Evolutionary conservation across 73 alveolate genomes (phyloP), one percentile per base, ranked within the genome.

Genomic region (Tetrahymena thermophila): DNA sequence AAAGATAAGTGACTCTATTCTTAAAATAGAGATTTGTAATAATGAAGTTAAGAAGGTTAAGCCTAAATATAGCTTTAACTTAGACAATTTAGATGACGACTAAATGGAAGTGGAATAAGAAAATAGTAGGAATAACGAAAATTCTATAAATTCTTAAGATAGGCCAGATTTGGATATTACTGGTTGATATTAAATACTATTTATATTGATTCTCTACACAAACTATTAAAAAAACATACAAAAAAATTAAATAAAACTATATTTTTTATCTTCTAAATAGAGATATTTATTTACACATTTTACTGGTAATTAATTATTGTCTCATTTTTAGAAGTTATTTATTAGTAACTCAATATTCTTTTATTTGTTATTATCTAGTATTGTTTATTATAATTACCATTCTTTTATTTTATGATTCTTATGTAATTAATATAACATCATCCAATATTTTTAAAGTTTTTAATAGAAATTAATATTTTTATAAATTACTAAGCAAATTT

Each of bases 1-100:
- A 11, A 95, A 95, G 28, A 93, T 95, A 31, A 56, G 94, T 50
- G 95, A 93, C 31, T 89, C 84, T 85, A 50, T 89, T 34, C 37
- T 95, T 34, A 95, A 95, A 43, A 55, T 95, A 28, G 95, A 94
- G 35, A 71, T 71, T 23, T 71, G 89, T 31, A 71, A 71, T 31
- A 71, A 71, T n/a, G 37, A 71, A 4, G 89, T 71, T 6, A 71
- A 71, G 37, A 71, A 71, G n/a, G 89, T 31, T 71, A 71, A 71
- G 37, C 89, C 89, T 23, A 71, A 71, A 71, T 71, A 71, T 21
- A 71, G 89, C 37, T 71, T 71, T 71, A 71, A n/a, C 35, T n/a
- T 71, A 71, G 89, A 71, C n/a, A n/a, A 71, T 71, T 71, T 71
- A 71, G 89, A 71, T 71, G 89, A 71, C 4, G 35, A 57, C 17